Evolutionary conservation across 2,329 filamentous ascomycete species (phyloP).

Genomic region (Chrysoporthe deuterocubensis): DNA sequence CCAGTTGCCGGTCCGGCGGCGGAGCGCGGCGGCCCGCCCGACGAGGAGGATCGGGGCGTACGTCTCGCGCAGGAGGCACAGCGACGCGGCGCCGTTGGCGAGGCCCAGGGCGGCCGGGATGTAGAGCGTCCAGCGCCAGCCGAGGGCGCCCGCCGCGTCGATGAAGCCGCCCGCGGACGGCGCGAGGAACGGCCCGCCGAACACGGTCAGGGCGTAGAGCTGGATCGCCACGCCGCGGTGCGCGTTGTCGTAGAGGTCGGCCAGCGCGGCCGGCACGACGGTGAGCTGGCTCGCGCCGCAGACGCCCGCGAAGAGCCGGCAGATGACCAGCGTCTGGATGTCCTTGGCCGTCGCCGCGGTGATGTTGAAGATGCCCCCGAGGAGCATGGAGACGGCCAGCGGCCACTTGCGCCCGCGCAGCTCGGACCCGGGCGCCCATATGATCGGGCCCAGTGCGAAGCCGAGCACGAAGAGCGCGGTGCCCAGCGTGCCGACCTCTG

Average conservation of each 20-base stretch:
- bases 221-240: constrained; percentile 25
- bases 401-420: constrained; percentile 41
- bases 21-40: constrained; percentile 14
- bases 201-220: constrained; percentile 24
- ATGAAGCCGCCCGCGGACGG: constrained; percentile 21
- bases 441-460: constrained; percentile 41
- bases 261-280: constrained; percentile 22
- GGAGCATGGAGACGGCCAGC: constrained; percentile 38
- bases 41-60: constrained; percentile 22
- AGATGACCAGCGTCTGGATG: constrained; percentile 31
- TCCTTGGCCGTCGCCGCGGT: constrained; percentile 43
- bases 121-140: constrained; percentile 26
- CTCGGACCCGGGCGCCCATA: constrained; percentile 40
- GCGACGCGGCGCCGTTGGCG: constrained; percentile 14
- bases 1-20: constrained; percentile 34
- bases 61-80: constrained; percentile 19
- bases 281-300: constrained; percentile 26
- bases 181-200: constrained; percentile 24
- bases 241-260: constrained; percentile 21
- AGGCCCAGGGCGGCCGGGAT: constrained; percentile 20
- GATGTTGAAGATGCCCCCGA: constrained; percentile 40
- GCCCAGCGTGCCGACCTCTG: constrained; percentile 41
- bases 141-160: constrained; percentile 3
- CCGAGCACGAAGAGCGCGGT: constrained; percentile 44
- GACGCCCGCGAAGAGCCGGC: constrained; percentile 20